Base-by-base conservation (phyloP, 1,139 yeast genomes). In the Yarrowia galli region DNA sequence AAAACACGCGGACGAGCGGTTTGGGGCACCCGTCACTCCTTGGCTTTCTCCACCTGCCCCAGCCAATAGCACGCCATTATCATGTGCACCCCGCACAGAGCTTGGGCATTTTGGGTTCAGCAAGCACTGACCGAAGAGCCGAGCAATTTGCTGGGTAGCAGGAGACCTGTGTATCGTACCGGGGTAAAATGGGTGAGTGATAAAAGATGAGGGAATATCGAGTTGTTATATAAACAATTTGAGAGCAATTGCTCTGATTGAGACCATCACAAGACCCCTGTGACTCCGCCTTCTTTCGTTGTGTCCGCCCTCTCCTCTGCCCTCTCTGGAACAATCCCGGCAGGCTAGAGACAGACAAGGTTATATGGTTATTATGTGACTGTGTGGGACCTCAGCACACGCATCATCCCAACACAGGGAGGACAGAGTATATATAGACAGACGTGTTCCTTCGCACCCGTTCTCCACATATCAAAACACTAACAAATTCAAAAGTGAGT, bases 401-500 rank as follows among this genome's bases (percentile, higher is more conserved):
- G 43, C 60, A 53, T 53, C 53, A 22, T 36, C 60, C 60, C 60
- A 53, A 53, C 60, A 36, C 45, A 8, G 25, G 38, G 9, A 28
- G 32, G 13, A 25, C 60, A 58, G 32, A 28, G 64, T 58, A 58
- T 58, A 58, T 58, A 58, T 58, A 58, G 64, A 54, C 61, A 25
- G 64, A 38, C 42, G 51, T 28, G 51, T 58, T 56, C 64, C 64
- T 58, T 32, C 42, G 49, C 25, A 28, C 10, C 23, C 42, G 28
- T 51, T 20, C 51, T 40, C 48, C 48, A 54, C 60, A 54, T 54
- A 18, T 20, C 42, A n/a, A 56, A 56, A 56, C 28, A 56, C 51
- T 43, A 58, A 58, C 64, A 58, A 58, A 58, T 58, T 58, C 64
- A 58, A 58, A 58, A 58, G 64, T 58, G 64, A 58, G 64, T 58